Evolutionary conservation across 352 stramenopile genomes (phyloP).

Genomic region (Globisporangium middletonii): DNA sequence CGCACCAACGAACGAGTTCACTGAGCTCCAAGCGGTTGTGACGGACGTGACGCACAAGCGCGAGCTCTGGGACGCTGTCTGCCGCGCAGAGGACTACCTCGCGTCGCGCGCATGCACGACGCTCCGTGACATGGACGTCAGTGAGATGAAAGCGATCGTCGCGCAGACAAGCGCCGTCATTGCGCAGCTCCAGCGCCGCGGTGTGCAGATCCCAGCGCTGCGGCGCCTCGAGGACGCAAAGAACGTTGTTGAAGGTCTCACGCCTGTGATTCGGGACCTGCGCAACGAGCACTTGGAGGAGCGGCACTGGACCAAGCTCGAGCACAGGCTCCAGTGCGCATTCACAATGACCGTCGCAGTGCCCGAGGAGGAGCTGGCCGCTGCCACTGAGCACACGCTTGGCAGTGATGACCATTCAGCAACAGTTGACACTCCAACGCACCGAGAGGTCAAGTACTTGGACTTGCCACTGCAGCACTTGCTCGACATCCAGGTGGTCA

Average conservation of each 20-base stretch:
- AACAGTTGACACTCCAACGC: background rate
- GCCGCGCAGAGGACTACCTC: constrained; percentile 40
- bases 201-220: constrained; percentile 17
- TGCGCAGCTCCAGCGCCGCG: constrained; percentile 14
- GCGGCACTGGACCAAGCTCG: constrained; percentile 67
- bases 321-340: constrained; percentile 57
- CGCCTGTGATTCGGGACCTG: constrained; percentile 51
- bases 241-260: constrained; percentile 36
- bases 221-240: constrained; percentile 35
- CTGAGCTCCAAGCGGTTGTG: constrained; percentile 25
- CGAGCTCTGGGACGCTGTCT: constrained; percentile 54
- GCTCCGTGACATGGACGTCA: constrained; percentile 36
- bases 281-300: constrained; percentile 50
- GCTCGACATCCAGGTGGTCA: constrained; percentile 36
- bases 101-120: constrained; percentile 25
- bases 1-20: constrained; percentile 29
- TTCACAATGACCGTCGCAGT: constrained; percentile 11
- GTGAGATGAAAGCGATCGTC: constrained; percentile 26
- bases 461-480: constrained; percentile 46
- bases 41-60: constrained; percentile 45
- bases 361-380: no score
- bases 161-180: constrained; percentile 18
- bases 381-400: background rate
- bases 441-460: constrained; percentile 14
- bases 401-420: background rate